These are phyloP conservation scores for Xylariaceae sp. DNA, from an alignment of 2,329 filamentous ascomycete species.

Conservation along the genomic window DNA sequence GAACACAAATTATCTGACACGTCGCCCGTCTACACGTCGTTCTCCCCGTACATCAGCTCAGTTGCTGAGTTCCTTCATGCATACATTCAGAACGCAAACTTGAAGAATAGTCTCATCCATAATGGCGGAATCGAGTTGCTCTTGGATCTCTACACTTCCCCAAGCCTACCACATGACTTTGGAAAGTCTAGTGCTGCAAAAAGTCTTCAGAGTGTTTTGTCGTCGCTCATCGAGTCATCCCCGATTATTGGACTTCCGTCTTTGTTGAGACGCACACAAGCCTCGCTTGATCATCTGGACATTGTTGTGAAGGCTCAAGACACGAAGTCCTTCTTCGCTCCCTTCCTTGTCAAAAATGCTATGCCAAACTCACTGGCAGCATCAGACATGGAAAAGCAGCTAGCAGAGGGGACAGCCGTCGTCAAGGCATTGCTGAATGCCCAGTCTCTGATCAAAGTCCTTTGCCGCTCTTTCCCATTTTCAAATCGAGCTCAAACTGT, in stretches of 20 bases:
- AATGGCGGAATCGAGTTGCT: conserved; percentile 78
- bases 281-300: conserved; percentile 62
- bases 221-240: conserved; percentile 74
- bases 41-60: conserved; percentile 70
- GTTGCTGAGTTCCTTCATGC: conserved; percentile 70
- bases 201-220: conserved; percentile 69
- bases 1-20: conserved; percentile 13
- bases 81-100: conserved; percentile 69
- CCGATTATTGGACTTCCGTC: conserved; percentile 79
- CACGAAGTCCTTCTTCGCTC: conserved; percentile 65
- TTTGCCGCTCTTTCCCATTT: conserved; percentile 71
- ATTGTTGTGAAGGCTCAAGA: conserved; percentile 56
- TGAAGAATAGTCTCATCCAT: conserved; percentile 72
- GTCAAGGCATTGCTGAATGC: conserved; percentile 75
- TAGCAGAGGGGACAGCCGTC: conserved; percentile 66
- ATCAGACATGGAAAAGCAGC: conserved; percentile 37
- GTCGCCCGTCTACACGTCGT: conserved; percentile 32
- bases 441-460: conserved; percentile 70
- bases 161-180: conserved; percentile 73
- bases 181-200: conserved; percentile 63
- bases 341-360: conserved; percentile 50
- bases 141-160: conserved; percentile 77
- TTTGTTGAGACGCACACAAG: conserved; percentile 69
- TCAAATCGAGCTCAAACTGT: conserved; percentile 60
- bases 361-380: conserved; percentile 29